Conservation (phyloP, 352 stramenopile genomes). For the Saprolegnia parasitica region DNA sequence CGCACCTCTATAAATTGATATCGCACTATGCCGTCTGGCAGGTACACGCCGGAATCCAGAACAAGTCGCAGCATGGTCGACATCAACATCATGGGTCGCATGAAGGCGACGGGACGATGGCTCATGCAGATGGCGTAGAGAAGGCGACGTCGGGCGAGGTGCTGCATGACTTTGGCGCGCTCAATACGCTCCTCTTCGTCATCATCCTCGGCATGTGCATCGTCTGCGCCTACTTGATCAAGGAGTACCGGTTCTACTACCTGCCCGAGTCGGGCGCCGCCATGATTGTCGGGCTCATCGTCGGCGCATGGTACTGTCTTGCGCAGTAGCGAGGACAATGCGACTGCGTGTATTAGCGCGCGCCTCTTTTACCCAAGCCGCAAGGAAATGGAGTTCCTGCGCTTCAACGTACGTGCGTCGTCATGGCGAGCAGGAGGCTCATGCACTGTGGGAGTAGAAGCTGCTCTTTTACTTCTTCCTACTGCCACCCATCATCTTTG, state of each 20-base stretch:
- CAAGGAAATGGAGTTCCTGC: slow-evolving; percentile 88
- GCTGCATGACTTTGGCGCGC: slow-evolving; percentile 78
- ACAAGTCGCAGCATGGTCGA: slow-evolving; percentile 15
- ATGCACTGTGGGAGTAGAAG: slow-evolving; percentile 41
- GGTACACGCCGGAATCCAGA: not conserved
- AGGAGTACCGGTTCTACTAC: slow-evolving; percentile 88
- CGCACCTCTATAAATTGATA: slow-evolving; percentile 5
- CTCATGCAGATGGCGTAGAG: slow-evolving; percentile 33
- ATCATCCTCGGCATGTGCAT: slow-evolving; percentile 87
- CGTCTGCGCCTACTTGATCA: slow-evolving; percentile 87
- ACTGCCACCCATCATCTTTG: slow-evolving; percentile 97
- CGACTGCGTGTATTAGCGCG: slow-evolving; percentile 37
- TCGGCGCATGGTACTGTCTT: slow-evolving; percentile 59
- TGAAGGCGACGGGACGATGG: not conserved
- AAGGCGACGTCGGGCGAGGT: slow-evolving; percentile 56
- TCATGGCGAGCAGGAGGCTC: not conserved
- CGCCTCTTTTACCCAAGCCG: slow-evolving; percentile 76
- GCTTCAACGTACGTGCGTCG: slow-evolving; percentile 63
- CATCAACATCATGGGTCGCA: slow-evolving; percentile 26
- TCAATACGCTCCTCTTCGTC: slow-evolving; percentile 86
- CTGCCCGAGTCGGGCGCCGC: slow-evolving; percentile 86
- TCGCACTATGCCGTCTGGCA: not conserved
- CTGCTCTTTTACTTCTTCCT: slow-evolving; percentile 96
- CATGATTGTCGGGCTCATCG: slow-evolving; percentile 87
- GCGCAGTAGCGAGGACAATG: not conserved